Conservation (phyloP, 78 protist genomes). For the Dictyostelium firmibasis region DNA sequence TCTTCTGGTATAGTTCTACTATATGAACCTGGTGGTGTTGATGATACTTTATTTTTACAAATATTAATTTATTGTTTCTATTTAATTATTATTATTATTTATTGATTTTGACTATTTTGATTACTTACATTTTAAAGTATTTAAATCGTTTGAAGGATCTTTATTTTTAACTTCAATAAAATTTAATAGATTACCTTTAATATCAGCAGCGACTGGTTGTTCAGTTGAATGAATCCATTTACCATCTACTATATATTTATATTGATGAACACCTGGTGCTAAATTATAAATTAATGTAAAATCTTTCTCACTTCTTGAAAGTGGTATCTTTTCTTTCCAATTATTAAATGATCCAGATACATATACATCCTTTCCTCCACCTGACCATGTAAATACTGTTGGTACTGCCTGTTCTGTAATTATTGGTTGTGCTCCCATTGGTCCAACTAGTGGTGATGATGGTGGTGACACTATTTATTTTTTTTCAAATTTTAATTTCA, state of each 20-base stretch:
- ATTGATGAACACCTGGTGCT: conserved; percentile 89
- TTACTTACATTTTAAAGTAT: conserved; percentile 48
- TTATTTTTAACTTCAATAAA: conserved; percentile 68
- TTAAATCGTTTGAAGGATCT: conserved; percentile 48
- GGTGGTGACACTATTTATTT: conserved; percentile 62
- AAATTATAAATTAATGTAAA: conserved; percentile 81
- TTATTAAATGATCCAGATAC: conserved; percentile 86
- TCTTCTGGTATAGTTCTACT: conserved; percentile 80
- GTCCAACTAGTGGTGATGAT: conserved; percentile 66
- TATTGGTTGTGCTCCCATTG: conserved; percentile 37
- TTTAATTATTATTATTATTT: background rate
- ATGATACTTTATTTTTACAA: conserved; percentile 21
- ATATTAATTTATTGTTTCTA: background rate
- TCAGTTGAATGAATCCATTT: conserved; percentile 87
- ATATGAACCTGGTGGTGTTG: conserved; percentile 86
- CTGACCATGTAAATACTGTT: conserved; percentile 88
- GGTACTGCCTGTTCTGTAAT: conserved; percentile 50
- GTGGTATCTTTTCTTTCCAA: conserved; percentile 84
- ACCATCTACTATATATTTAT: conserved; percentile 92
- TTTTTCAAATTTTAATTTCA: background rate
- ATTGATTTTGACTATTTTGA: background rate
- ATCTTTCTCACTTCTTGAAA: conserved; percentile 66
- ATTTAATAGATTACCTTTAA: conserved; percentile 83
- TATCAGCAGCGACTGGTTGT: conserved; percentile 82
- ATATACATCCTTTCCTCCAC: conserved; percentile 80